A percentile compares a stretch with the other conserved stretches of the same genome.
Evolutionary conservation across 257 asterid genomes (phyloP).

Genomic region (Plantago elongata): DNA sequence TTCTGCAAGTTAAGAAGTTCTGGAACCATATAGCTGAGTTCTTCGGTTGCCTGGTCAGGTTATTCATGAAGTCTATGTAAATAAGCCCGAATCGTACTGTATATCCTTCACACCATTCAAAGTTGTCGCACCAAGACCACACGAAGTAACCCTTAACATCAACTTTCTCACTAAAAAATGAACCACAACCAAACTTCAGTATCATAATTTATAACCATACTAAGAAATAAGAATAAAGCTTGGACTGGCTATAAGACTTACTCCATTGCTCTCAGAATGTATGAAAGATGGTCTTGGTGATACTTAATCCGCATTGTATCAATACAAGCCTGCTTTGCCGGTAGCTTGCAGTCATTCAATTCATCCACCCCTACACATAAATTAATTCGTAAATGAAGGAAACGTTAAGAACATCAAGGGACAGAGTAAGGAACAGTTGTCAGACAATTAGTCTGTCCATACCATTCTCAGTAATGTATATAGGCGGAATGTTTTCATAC

Average conservation of each 20-base stretch:
- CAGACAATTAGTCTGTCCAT: background rate
- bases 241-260: slow-evolving; percentile 16
- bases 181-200: background rate
- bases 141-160: slow-evolving; percentile 46
- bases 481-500: slow-evolving; percentile 28
- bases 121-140: slow-evolving; percentile 50
- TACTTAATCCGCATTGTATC: slow-evolving; percentile 26
- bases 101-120: slow-evolving; percentile 38
- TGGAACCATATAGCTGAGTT: slow-evolving; percentile 34
- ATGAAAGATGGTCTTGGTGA: slow-evolving; percentile 36
- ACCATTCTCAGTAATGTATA: slow-evolving; percentile 40
- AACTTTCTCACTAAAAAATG: slow-evolving; percentile 24
- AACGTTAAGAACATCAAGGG: background rate
- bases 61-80: slow-evolving; percentile 27
- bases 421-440: background rate
- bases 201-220: no score
- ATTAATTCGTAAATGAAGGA: no score
- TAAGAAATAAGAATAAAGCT: background rate
- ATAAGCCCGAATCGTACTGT: slow-evolving; percentile 34
- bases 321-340: slow-evolving; percentile 8
- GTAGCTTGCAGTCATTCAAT: slow-evolving; percentile 16
- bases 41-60: slow-evolving; percentile 33
- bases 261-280: slow-evolving; percentile 37
- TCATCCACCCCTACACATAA: slow-evolving; percentile 27
- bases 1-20: slow-evolving; percentile 24